phyloP scores from a whole-genome alignment of 148 eudicot species.

The Arctostaphylos glauca region DNA sequence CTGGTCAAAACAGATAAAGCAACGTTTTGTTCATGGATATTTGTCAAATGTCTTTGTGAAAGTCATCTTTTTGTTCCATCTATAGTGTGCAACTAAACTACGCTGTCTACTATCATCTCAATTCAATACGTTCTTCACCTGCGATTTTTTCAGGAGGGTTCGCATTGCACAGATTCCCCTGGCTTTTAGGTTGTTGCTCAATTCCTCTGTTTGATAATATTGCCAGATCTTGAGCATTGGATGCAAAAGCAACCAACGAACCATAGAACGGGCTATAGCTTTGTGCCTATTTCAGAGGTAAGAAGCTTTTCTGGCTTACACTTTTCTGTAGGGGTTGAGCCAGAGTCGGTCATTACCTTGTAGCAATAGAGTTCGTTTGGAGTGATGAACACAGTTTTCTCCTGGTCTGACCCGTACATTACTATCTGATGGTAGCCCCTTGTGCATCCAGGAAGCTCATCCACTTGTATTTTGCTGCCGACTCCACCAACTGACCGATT shows the following conservation, averaged over 20 bases:
- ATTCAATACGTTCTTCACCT: neutral
- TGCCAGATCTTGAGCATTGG: neutral
- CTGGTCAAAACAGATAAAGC: neutral
- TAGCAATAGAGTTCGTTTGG: no score
- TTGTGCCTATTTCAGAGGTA: neutral
- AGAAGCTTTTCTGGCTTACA: neutral
- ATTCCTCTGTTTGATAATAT: neutral
- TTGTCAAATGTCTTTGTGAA: neutral
- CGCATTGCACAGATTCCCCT: neutral
- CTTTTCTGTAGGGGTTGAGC: neutral
- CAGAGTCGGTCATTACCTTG: neutral
- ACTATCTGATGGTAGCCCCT: no score
- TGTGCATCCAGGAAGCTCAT: no score
- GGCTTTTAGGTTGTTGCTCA: neutral
- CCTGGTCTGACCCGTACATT: no score
- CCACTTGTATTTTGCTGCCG: no score
- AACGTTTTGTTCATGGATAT: neutral
- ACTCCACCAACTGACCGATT: no score
- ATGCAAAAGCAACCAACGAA: neutral
- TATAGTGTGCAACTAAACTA: neutral
- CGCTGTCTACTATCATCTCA: neutral
- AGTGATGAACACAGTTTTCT: no score
- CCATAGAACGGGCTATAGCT: neutral
- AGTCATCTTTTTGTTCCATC: constrained; percentile 42
- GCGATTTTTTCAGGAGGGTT: neutral